Evolutionary conservation across 331 rosid genomes (phyloP), one percentile per base, ranked within the genome.

Genomic region (Malus hybrid): DNA sequence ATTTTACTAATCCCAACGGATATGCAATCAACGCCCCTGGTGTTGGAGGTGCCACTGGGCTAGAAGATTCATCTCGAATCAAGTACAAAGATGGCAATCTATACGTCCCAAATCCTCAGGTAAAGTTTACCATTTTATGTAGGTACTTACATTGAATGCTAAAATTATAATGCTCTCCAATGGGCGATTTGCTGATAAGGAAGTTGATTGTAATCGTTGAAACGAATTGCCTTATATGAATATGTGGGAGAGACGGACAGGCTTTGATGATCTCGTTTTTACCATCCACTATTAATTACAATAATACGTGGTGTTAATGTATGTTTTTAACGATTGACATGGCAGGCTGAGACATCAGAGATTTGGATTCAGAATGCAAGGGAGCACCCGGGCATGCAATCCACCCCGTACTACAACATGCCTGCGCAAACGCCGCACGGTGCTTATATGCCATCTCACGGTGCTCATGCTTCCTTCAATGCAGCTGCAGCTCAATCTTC

Each of bases 81-180:
- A 95, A 95, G 82, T 95, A 89, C 88, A 95, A 92, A 77, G 97
- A 92, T 80, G 90, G 86, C 55, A 89, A 88, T 83, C 90, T 90
- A 33, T 95, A 92, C 73, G 96, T 90, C 42, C 88, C 97, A 33
- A 95, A 90, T 90, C 96, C 97, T 46, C 99, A 92, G 99, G 99
- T 95, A 75, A 65, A 65, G 22, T 29, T 10, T 13, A 63, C 20
- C 22, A 1, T 46, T 29, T n/a, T 56, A 28, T 59, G 55, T 32
- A 6, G 15, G 32, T 16, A 54, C 39, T 42, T 24, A 8, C 13
- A 36, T 18, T 39, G 24, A 24, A 33, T 59, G 27, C 15, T 3
- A 5, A 61, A 73, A 24, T 34, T 6, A 59, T 14, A 33, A 36
- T 57, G 28, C 36, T 24, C 24, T 48, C n/a, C n/a, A 11, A 1